Evolutionary conservation across 352 stramenopile genomes (phyloP).

Genomic region (Phytophthora ramorum): DNA sequence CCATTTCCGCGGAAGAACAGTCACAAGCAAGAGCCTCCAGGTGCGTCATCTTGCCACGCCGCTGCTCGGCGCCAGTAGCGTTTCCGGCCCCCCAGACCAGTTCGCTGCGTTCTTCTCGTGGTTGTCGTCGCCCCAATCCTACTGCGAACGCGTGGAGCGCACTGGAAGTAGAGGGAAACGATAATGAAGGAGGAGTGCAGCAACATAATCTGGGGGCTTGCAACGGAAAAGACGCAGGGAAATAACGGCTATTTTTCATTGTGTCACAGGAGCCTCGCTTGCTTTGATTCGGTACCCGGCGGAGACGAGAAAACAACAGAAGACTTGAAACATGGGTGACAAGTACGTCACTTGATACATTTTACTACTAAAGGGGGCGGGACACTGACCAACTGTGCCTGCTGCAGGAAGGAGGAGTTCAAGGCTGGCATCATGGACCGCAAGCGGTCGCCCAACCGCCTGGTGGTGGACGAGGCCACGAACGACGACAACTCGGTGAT

Average conservation of each 20-base stretch:
- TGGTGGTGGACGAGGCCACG: constrained; percentile 98
- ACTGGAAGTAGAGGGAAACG: background rate
- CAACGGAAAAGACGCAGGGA: background rate
- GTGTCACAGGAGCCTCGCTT: constrained; percentile 13
- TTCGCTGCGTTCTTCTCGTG: constrained; percentile 2
- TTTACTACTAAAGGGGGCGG: too few relatives aligned
- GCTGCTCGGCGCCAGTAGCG: background rate
- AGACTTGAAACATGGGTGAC: constrained; percentile 32
- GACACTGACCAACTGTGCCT: background rate
- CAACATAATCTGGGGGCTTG: background rate
- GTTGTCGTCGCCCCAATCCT: background rate
- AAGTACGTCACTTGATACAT: constrained; percentile 28
- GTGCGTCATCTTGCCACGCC: constrained; percentile 11
- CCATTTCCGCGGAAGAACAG: constrained; percentile 43
- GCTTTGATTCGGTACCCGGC: constrained; percentile 22
- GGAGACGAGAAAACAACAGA: constrained; percentile 18
- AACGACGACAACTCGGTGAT: constrained; percentile 99
- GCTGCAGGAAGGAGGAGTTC: constrained; percentile 76
- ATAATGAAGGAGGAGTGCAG: background rate
- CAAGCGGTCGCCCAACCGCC: constrained; percentile 97
- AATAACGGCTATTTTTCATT: constrained; percentile 2
- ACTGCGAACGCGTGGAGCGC: background rate
- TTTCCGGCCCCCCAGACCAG: background rate
- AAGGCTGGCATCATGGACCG: constrained; percentile 89
- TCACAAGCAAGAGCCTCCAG: constrained; percentile 19